phyloP scores from a whole-genome alignment of 23 red algal species.

The Gracilaria gracilis region DNA sequence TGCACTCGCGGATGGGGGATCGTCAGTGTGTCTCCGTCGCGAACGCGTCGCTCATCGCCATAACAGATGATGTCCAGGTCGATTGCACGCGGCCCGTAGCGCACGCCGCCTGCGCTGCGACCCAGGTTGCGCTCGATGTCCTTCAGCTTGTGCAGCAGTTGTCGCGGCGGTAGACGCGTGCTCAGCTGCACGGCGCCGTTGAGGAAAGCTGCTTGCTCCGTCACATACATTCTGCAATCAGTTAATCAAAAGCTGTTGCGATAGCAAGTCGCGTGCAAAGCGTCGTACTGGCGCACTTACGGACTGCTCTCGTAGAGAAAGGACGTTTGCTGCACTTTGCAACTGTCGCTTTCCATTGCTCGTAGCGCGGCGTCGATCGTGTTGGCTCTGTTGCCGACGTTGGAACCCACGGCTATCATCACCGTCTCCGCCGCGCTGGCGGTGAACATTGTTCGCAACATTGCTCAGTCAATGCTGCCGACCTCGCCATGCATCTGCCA shows the following conservation, averaged over 20 bases:
- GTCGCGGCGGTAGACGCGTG: constrained; percentile 60
- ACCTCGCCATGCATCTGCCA: too few relatives aligned
- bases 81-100: constrained; percentile 85
- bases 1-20: constrained; percentile 87
- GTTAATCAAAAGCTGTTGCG: background rate
- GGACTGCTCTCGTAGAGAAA: constrained; percentile 73
- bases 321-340: constrained; percentile 29
- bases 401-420: constrained; percentile 64
- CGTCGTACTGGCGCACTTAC: constrained; percentile 57
- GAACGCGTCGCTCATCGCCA: constrained; percentile 33
- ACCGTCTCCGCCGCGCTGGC: background rate
- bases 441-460: background rate
- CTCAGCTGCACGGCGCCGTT: constrained; percentile 78
- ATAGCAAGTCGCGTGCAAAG: background rate
- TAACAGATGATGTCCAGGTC: constrained; percentile 92
- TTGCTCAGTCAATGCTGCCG: background rate
- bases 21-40: constrained; percentile 27
- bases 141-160: constrained; percentile 71
- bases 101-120: background rate
- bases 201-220: constrained; percentile 84
- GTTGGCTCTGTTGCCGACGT: constrained; percentile 44
- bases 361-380: constrained; percentile 44
- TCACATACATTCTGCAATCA: constrained; percentile 67
- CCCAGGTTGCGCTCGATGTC: constrained; percentile 83
- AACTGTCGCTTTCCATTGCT: background rate